Conservation (phyloP, 169 alveolate genomes). For the Plasmodium chabaudi region DNA sequence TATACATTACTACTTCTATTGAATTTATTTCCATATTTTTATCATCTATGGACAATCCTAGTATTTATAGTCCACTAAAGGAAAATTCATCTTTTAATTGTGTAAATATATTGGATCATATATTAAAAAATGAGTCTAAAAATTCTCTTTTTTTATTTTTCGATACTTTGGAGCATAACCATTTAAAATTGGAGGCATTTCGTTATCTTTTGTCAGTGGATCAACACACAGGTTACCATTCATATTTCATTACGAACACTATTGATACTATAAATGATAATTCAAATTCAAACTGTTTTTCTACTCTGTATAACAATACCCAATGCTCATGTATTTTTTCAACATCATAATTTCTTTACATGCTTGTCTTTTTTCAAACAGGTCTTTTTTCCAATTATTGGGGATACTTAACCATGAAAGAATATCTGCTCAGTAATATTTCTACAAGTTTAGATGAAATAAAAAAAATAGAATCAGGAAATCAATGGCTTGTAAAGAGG, state of each 20-base stretch:
- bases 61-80: slow-evolving; percentile 29
- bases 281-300: no score
- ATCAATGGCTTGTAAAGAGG: not conserved
- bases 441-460: not conserved
- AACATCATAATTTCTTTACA: not conserved
- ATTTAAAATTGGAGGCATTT: slow-evolving; percentile 27
- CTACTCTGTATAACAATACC: no score
- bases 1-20: slow-evolving; percentile 27
- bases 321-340: not conserved
- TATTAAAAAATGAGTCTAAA: slow-evolving; percentile 40
- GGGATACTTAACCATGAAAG: slow-evolving; percentile 33
- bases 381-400: slow-evolving; percentile 43
- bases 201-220: slow-evolving; percentile 5
- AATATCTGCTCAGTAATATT: slow-evolving; percentile 19
- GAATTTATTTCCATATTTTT: slow-evolving; percentile 35
- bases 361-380: not conserved
- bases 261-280: no score
- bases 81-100: slow-evolving; percentile 22
- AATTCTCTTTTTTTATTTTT: slow-evolving; percentile 59
- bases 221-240: slow-evolving; percentile 21
- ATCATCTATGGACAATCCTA: slow-evolving; percentile 1
- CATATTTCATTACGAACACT: no score
- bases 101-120: slow-evolving; percentile 23
- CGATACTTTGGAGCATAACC: slow-evolving; percentile 1
- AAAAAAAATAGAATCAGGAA: not conserved